These are phyloP conservation scores for Naegleria gruberi DNA, from an alignment of 208 protist genomes.

Conservation along the genomic window DNA sequence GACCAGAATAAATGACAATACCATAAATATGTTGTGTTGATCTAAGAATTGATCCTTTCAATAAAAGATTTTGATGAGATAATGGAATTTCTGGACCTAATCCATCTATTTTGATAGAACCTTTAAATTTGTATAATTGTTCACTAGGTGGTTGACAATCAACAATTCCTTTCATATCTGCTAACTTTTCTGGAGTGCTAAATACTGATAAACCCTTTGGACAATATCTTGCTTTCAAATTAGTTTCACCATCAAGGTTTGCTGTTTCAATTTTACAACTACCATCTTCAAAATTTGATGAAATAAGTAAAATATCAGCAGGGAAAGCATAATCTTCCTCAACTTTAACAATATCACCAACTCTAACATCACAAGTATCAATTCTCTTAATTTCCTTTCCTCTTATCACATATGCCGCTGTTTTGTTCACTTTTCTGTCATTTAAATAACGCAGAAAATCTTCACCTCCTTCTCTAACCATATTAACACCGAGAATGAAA, in stretches of 20 bases:
- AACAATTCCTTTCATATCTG: neutral
- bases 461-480: constrained; percentile 31
- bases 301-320: constrained; percentile 69
- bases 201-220: neutral
- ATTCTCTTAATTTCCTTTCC: constrained; percentile 33
- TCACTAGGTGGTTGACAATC: neutral
- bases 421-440: constrained; percentile 41
- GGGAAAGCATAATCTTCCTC: constrained; percentile 55
- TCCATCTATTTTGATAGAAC: neutral
- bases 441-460: constrained; percentile 45
- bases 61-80: constrained; percentile 53
- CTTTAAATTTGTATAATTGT: constrained; percentile 1
- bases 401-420: constrained; percentile 46
- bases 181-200: neutral
- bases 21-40: constrained; percentile 77
- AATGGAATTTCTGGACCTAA: neutral
- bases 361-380: constrained; percentile 56
- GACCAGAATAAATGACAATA: constrained; percentile 68
- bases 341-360: constrained; percentile 65
- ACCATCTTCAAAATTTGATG: constrained; percentile 58
- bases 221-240: constrained; percentile 58
- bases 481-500: constrained; percentile 69
- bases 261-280: constrained; percentile 73
- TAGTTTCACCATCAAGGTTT: constrained; percentile 81
- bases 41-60: constrained; percentile 64